phyloP scores from a whole-genome alignment of 352 stramenopile genomes.

The Thalassiosira hispida region DNA sequence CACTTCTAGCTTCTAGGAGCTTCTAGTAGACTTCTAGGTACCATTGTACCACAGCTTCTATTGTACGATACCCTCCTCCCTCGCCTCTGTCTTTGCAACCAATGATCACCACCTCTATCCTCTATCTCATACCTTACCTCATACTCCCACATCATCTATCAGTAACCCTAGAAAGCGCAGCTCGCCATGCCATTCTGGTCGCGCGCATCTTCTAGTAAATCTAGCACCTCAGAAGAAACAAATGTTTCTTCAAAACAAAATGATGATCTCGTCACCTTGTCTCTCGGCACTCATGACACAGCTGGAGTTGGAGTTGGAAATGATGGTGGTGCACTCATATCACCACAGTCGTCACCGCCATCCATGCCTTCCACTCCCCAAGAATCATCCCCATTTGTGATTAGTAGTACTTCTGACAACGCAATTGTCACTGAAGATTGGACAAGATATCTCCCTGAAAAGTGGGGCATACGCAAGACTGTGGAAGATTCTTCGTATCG shows the following conservation, averaged over 20 bases:
- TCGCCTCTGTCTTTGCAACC: too few species aligned
- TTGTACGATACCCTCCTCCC: too few species aligned
- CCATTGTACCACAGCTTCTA: too few species aligned
- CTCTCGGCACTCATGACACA: background rate
- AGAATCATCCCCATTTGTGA: background rate
- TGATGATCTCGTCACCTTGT: background rate
- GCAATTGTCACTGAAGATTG: constrained; percentile 27
- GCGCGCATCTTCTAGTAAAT: background rate
- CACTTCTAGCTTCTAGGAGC: too few species aligned
- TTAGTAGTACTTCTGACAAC: background rate
- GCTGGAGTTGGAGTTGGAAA: too few species aligned
- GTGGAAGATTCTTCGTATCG: constrained; percentile 67
- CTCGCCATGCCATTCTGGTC: background rate
- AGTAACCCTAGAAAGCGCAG: too few species aligned
- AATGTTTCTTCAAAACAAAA: too few species aligned
- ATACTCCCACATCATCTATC: too few species aligned
- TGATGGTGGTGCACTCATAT: too few species aligned
- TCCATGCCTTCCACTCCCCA: background rate
- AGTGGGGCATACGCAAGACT: constrained; percentile 64
- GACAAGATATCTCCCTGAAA: constrained; percentile 66
- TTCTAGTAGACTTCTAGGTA: too few species aligned
- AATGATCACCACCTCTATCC: too few species aligned
- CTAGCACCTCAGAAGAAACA: background rate
- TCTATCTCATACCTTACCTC: too few species aligned
- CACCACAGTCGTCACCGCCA: background rate